Evolutionary conservation across 768 basidiomycete species (phyloP).

Genomic region (Mycena metata): DNA sequence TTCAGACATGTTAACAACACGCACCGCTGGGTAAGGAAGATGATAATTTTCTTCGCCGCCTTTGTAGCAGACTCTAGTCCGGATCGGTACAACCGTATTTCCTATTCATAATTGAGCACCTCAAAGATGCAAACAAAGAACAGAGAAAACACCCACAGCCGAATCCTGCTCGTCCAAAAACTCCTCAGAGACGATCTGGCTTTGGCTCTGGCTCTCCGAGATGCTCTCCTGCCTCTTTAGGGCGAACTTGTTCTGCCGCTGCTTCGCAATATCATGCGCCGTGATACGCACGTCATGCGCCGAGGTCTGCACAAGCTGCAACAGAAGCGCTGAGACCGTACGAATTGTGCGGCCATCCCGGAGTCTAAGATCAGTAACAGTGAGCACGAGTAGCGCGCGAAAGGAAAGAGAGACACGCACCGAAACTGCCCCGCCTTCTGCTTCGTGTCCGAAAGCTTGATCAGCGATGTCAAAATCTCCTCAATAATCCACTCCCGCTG

Average conservation of each 20-base stretch:
- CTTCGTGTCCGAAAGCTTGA: constrained; percentile 90
- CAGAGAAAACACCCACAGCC: constrained; percentile 60
- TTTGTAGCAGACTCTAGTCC: constrained; percentile 87
- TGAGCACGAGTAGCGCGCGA: not conserved
- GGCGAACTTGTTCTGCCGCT: constrained; percentile 71
- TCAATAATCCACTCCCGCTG: constrained; percentile 99
- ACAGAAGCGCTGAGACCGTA: constrained; percentile 91
- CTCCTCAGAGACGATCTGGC: constrained; percentile 53
- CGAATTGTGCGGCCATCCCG: constrained; percentile 93
- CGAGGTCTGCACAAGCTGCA: constrained; percentile 97
- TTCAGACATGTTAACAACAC: constrained; percentile 3
- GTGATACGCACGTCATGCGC: constrained; percentile 88
- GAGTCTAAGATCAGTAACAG: constrained; percentile 63
- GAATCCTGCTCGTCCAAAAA: constrained; percentile 78
- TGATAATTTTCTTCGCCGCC: constrained; percentile 86
- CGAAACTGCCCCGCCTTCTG: constrained; percentile 92
- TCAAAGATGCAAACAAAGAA: constrained; percentile 4
- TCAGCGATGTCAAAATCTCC: constrained; percentile 91
- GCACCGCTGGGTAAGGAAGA: constrained; percentile 79
- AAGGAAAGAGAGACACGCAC: constrained; percentile 56
- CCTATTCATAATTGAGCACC: constrained; percentile 52
- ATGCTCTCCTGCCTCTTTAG: constrained; percentile 75
- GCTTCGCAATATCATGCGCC: constrained; percentile 71
- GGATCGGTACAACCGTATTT: constrained; percentile 76
- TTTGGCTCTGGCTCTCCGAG: constrained; percentile 56